phyloP scores from a whole-genome alignment of 306 rosid species.

The Begonia peltatifolia region DNA sequence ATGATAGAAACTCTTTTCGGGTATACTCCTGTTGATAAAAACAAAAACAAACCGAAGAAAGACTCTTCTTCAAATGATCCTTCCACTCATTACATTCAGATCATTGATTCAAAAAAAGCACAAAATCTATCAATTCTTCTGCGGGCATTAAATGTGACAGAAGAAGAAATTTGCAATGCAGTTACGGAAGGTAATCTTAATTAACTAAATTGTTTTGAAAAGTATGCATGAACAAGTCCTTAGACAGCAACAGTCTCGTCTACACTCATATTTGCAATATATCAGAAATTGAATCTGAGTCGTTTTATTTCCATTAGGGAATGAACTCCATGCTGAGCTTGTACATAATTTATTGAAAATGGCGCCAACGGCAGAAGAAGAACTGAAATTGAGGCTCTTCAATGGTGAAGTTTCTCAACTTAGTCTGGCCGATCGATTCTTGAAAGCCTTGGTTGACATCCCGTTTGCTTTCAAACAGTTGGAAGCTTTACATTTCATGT shows the following conservation, averaged over 20 bases:
- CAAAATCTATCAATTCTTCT: slow-evolving; percentile 78
- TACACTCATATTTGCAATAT: neutral
- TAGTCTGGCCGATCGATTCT: slow-evolving; percentile 81
- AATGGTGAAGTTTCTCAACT: slow-evolving; percentile 48
- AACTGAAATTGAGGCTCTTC: slow-evolving; percentile 70
- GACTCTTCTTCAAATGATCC: slow-evolving; percentile 30
- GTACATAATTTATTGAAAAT: slow-evolving; percentile 62
- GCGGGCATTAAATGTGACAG: slow-evolving; percentile 63
- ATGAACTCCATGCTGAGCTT: slow-evolving; percentile 76
- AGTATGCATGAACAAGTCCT: no score
- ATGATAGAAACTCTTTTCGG: slow-evolving; percentile 95
- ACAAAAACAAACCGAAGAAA: slow-evolving; percentile 38
- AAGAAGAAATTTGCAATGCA: slow-evolving; percentile 83
- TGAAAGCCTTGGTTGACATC: slow-evolving; percentile 56
- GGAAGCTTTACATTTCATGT: slow-evolving; percentile 71
- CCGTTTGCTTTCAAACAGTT: slow-evolving; percentile 76
- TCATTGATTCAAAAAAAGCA: slow-evolving; percentile 63
- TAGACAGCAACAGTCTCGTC: no score
- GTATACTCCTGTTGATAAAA: slow-evolving; percentile 34
- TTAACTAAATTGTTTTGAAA: no score
- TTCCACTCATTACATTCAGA: slow-evolving; percentile 34
- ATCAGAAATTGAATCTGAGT: slow-evolving; percentile 6
- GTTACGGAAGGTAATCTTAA: slow-evolving; percentile 52
- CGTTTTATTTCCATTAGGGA: slow-evolving; percentile 39
- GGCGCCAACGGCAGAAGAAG: slow-evolving; percentile 88